These are phyloP conservation scores for Phytophthora brassicae DNA, from an alignment of 352 stramenopile genomes.

Conservation along the genomic window DNA sequence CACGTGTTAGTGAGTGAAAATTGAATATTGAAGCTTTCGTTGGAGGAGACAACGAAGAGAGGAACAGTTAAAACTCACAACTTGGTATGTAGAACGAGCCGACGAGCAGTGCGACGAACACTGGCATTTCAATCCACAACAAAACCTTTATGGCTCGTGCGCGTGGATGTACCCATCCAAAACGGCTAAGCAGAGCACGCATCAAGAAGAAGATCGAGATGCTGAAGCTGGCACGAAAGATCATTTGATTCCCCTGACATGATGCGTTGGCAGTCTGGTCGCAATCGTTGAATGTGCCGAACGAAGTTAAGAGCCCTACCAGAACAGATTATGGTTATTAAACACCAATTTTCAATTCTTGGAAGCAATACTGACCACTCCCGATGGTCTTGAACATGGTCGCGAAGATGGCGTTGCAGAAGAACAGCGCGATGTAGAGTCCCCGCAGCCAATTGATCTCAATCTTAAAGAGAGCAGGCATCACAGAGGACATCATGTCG, in stretches of 20 bases:
- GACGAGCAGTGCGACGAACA: constrained; percentile 54
- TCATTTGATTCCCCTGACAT: constrained; percentile 68
- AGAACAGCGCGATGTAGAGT: constrained; percentile 69
- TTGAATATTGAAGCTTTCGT: background rate
- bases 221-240: constrained; percentile 72
- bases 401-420: constrained; percentile 72
- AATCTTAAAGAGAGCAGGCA: constrained; percentile 9
- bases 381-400: constrained; percentile 64
- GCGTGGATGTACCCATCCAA: constrained; percentile 31
- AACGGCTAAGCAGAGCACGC: constrained; percentile 48
- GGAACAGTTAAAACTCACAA: constrained; percentile 27
- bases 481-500: background rate
- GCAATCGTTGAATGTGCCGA: constrained; percentile 70
- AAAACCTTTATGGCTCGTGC: constrained; percentile 35
- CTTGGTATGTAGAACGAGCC: constrained; percentile 77
- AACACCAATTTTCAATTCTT: no score
- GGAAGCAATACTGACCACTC: no score
- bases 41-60: background rate
- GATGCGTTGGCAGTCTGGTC: constrained; percentile 37
- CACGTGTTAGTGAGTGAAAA: background rate
- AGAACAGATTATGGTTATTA: background rate
- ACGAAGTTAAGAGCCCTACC: constrained; percentile 37
- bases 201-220: constrained; percentile 59
- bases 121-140: constrained; percentile 42
- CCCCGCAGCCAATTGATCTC: constrained; percentile 42